Evolutionary conservation across 192 early-diverging fungal species (phyloP), one percentile per base, ranked within the genome.

Genomic region (Phycomyces blakesleeanus): DNA sequence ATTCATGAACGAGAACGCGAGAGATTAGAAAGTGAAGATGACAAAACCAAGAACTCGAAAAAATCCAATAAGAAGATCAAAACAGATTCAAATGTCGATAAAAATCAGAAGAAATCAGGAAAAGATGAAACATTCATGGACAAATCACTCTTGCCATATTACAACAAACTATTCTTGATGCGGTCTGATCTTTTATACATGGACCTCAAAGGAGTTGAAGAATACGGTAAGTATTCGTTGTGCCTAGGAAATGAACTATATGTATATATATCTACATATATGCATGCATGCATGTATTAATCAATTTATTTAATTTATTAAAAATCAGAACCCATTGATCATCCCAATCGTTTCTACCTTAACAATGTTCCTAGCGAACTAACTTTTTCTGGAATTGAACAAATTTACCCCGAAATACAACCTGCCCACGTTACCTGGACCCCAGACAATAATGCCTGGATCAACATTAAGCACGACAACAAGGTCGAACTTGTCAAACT

Each of bases 131-230:
- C 53, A 7, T 59, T 52, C 14, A 22, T 49, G 29, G 41, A 59
- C 3, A 26, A 51, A 18, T 61, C 66, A 0, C 16, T 68, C 21
- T 9, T 21, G 24, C 59, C 67, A 21, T 69, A 63, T 20, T 69
- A 80, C 53, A 91, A 90, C 67, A 78, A 83, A 52, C 27, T 93
- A 5, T 80, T 82, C 63, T 57, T 91, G 40, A 89, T 91, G 85
- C 72, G 86, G 24, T 83, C 76, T 25, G 86, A 89, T 50, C 71
- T 86, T 14, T 78, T 77, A 3, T 79, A 68, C 51, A 44, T 91
- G 54, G 69, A 90, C 64, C 52, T 93, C 16, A 59, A 59, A 5
- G 88, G 87, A 0, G 57, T 67, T 15, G 78, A 84, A 5, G 64
- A 66, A 22, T 63, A 74, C 9, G 79, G 79, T 80, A 70, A 61